Evolutionary conservation across 1,284 basidiomycete species (phyloP).

Genomic region (Kalmanozyma brasiliensis): DNA sequence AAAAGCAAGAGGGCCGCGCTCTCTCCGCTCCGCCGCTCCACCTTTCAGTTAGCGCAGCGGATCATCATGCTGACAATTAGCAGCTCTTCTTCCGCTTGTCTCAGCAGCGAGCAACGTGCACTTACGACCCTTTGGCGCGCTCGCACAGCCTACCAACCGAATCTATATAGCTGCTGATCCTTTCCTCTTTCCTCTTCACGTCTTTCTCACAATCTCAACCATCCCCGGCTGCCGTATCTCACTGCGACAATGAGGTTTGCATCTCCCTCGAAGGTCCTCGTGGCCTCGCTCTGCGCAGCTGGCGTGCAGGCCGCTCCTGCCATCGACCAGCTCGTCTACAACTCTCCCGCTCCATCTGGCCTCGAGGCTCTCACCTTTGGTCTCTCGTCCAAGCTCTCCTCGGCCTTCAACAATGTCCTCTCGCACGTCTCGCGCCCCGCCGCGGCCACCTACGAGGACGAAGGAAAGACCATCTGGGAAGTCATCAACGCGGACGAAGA

Average conservation of each 20-base stretch:
- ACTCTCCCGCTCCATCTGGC: conserved; percentile 15
- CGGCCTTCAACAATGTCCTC: conserved; percentile 14
- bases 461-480: conserved; percentile 52
- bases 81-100: not conserved
- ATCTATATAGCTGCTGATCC: conserved; percentile 1
- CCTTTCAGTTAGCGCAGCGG: not conserved
- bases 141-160: too few relatives aligned
- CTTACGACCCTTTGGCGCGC: too few relatives aligned
- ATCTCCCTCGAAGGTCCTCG: conserved; percentile 12
- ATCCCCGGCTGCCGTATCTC: not conserved
- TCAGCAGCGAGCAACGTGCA: too few relatives aligned
- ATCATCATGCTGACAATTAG: not conserved
- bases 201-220: not conserved
- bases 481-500: conserved; percentile 46
- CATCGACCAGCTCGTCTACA: conserved; percentile 19
- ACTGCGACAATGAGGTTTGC: conserved; percentile 22
- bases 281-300: conserved; percentile 17
- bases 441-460: conserved; percentile 6
- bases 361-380: conserved; percentile 25
- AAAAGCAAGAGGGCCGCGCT: too few relatives aligned
- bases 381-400: conserved; percentile 31
- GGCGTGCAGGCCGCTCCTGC: conserved; percentile 23
- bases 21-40: not conserved
- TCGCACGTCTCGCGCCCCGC: conserved; percentile 11
- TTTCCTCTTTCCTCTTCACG: too few relatives aligned